These are phyloP conservation scores for Kockiozyma suomiensis DNA, from an alignment of 805 yeast species.

Conservation along the genomic window DNA sequence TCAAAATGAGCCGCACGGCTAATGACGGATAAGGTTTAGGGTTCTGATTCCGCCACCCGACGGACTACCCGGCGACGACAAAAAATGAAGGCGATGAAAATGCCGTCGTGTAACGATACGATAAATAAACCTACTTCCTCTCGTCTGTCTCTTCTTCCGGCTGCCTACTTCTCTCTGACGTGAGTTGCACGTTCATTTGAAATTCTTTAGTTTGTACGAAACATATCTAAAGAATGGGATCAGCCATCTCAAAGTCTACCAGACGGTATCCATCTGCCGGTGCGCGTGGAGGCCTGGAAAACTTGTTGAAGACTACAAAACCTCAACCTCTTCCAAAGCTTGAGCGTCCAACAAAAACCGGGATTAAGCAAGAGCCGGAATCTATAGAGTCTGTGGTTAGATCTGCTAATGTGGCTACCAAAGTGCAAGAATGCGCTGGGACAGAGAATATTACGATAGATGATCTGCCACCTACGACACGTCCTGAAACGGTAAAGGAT, in stretches of 20 bases:
- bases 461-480: neutral
- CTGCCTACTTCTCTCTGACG: neutral
- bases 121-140: too few relatives aligned
- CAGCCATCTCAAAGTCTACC: conserved; percentile 19
- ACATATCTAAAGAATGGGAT: conserved; percentile 13
- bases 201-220: neutral
- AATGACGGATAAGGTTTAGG: conserved; percentile 1
- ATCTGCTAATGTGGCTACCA: conserved; percentile 7
- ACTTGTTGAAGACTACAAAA: conserved; percentile 2
- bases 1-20: neutral
- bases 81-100: too few relatives aligned
- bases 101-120: too few relatives aligned
- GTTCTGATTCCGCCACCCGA: neutral
- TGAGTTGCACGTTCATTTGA: neutral
- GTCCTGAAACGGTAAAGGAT: neutral
- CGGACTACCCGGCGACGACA: neutral
- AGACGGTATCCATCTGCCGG: conserved; percentile 26
- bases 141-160: neutral
- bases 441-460: neutral
- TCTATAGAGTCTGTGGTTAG: conserved; percentile 3
- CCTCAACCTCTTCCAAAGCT: conserved; percentile 2
- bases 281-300: conserved; percentile 21
- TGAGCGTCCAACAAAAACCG: conserved; percentile 6
- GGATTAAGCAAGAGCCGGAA: conserved; percentile 8
- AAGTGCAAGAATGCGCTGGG: conserved; percentile 12